Percentiles rank a stretch among this genome's conserved stretches.
phyloP scores from a whole-genome alignment of 2,329 filamentous ascomycete genomes.

The Capronia epimyces region DNA sequence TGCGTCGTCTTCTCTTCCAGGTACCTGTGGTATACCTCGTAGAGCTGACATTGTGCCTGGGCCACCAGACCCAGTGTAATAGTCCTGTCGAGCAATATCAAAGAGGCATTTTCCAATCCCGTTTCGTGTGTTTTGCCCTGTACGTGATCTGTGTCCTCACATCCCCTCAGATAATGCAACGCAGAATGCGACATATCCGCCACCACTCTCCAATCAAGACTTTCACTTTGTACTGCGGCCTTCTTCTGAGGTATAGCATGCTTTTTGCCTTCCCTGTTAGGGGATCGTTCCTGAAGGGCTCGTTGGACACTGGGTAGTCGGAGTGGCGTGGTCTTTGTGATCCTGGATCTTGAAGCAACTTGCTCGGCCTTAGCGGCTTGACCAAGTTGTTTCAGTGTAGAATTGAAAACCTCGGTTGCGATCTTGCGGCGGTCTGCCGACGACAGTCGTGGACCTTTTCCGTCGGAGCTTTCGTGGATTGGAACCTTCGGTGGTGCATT shows the following conservation, averaged over 20 bases:
- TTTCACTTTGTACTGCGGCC: not conserved
- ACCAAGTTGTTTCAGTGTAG: slow-evolving; percentile 40
- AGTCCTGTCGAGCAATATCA: slow-evolving; percentile 26
- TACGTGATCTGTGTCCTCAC: slow-evolving; percentile 14
- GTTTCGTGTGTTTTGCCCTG: not conserved
- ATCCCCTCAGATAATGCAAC: slow-evolving; percentile 35
- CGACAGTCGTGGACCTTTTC: slow-evolving; percentile 3
- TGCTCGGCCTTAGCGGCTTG: slow-evolving; percentile 31
- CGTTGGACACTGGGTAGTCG: slow-evolving; percentile 10
- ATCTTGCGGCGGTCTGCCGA: slow-evolving; percentile 37
- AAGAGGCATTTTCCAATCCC: slow-evolving; percentile 22
- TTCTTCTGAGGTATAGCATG: slow-evolving; percentile 24
- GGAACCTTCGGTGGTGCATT: slow-evolving; percentile 6
- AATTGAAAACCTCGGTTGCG: slow-evolving; percentile 45
- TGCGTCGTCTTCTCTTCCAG: slow-evolving; percentile 11
- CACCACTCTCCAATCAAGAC: slow-evolving; percentile 22
- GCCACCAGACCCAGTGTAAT: slow-evolving; percentile 20
- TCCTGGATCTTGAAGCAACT: slow-evolving; percentile 5
- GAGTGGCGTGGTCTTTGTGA: not conserved
- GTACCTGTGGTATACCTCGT: slow-evolving; percentile 20
- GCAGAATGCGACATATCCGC: slow-evolving; percentile 40
- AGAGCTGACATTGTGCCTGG: slow-evolving; percentile 17
- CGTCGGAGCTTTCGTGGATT: slow-evolving; percentile 12
- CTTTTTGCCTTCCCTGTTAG: slow-evolving; percentile 28
- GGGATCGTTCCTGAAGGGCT: slow-evolving; percentile 31